Conservation (phyloP, 1,284 basidiomycete genomes). For the Trametes sp. region DNA sequence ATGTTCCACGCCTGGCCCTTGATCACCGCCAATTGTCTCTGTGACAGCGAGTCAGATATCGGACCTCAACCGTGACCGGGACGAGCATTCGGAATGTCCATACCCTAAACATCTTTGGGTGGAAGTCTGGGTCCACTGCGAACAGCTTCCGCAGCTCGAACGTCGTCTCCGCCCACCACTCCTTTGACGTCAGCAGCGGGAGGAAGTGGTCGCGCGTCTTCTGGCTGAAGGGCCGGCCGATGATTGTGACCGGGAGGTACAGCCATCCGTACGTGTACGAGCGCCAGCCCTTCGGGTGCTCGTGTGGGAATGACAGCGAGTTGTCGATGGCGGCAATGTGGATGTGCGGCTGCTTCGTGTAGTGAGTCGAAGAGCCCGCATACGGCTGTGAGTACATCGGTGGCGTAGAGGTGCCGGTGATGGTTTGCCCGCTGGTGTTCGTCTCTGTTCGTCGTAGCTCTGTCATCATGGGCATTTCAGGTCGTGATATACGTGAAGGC, state of each 20-base stretch:
- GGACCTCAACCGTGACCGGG: not conserved
- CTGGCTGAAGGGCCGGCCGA: constrained; percentile 86
- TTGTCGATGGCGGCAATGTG: constrained; percentile 95
- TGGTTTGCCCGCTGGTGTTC: constrained; percentile 22
- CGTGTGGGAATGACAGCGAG: constrained; percentile 89
- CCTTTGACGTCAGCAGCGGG: constrained; percentile 80
- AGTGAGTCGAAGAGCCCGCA: constrained; percentile 38
- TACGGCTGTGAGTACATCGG: constrained; percentile 31
- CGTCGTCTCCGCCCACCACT: constrained; percentile 92
- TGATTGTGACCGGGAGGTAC: constrained; percentile 85
- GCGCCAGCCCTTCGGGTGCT: constrained; percentile 90
- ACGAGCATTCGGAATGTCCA: constrained; percentile 34
- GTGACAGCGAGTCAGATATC: constrained; percentile 15
- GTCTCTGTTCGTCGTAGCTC: constrained; percentile 60
- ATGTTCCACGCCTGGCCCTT: constrained; percentile 95
- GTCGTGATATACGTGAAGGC: constrained; percentile 68
- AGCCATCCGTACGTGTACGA: constrained; percentile 94
- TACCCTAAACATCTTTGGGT: constrained; percentile 85
- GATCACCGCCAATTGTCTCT: constrained; percentile 89
- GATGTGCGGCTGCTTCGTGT: constrained; percentile 55
- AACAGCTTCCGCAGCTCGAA: constrained; percentile 81
- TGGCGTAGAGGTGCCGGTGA: constrained; percentile 41
- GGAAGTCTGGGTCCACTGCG: constrained; percentile 83
- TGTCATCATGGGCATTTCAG: constrained; percentile 75
- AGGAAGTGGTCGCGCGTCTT: constrained; percentile 85